Base-by-base conservation (phyloP, 768 basidiomycete genomes). In the Pisolithus tinctorius region DNA sequence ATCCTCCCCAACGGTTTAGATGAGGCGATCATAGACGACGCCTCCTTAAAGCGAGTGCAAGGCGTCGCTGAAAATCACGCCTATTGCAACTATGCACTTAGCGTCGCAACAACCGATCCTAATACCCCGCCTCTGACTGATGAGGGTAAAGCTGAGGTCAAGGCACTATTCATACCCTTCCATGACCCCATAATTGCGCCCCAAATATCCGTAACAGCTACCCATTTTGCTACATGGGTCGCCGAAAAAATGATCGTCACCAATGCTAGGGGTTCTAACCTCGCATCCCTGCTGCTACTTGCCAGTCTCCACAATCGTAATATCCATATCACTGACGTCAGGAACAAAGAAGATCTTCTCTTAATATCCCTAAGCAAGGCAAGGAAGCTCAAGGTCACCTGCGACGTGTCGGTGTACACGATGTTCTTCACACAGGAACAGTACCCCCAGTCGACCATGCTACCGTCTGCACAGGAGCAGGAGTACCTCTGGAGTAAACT, bases 311-410 rank as follows among this genome's bases (percentile, higher is more conserved):
- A 98, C 68, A 83, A 78, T 61, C 84, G 93, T 54, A 84, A 81
- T 57, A 80, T 98, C 9, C 96, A 99, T 66, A 79, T 98, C 57
- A 90, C 90, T 8, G 88, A 94, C 60, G 90, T 98, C 30, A 83
- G 84, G 55, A 86, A 77, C 55, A 78, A 80, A 57, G 92, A 94
- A 49, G 96, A 98, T 62, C 74, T 99, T 45, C 74, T 87, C 29
- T 72, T 99, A 52, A 97, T 99, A 64, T 84, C 88, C 2, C 76
- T 99, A 37, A 93, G 92, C 78, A 99, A 99, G 73, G 85, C 86
- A 39, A 94, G 93, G 73, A 76, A 88, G 11, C 80, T 98, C 60
- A 88, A 90, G 61, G 95, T 97, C 46, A 97, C 95, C 3, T 98
- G 95, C 67, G 96, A 99, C 59, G 91, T 96, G 30, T 84, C 93